Evolutionary conservation across 2,329 filamentous ascomycete species (phyloP), one percentile per base, ranked within the genome.

Genomic region (Botrytis cinerea): DNA sequence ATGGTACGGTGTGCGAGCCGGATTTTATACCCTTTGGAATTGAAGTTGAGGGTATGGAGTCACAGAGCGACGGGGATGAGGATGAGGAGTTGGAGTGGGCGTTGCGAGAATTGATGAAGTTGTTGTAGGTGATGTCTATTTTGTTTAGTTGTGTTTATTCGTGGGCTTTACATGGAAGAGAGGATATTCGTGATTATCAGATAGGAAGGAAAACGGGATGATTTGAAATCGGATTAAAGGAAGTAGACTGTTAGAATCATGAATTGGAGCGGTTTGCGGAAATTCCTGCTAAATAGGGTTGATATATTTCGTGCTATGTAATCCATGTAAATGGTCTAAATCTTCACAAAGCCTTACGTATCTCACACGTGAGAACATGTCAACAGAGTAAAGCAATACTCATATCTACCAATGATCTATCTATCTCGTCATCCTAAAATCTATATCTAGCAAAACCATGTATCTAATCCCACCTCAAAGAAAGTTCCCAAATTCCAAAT

Each of bases 11-110:
- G 9, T 63, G 61, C 4, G 61, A 63, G 14, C 25, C 61, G 28
- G 61, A 63, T 63, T 28, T 43, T 20, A 20, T 63, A 63, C 61
- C 61, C 2, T 63, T 63, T 45, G 61, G 40, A 14, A 63, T 45
- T 45, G 14, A n/a, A 3, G 25, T 6, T 20, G 38, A 63, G 8
- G 38, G 61, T 28, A 3, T 28, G 16, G 8, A 63, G 10, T 18
- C 38, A 25, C 14, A 45, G 28, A 28, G 38, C 8, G 40, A 63
- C 6, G 40, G 8, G n/a, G 61, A 63, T 43, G 25, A 63, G 18
- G 61, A 63, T 43, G 25, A 63, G 1, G 61, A 63, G 16, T 63
- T 63, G n/a, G 61, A 63, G 8, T 43, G 61, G 61, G 61, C 61
- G 18, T 45, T 63, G 38, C 22, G 28, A 12, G 61, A 63, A 43